Evolutionary conservation across 2,329 filamentous ascomycete genomes (phyloP).

Genomic region (Colletotrichum endophyticum): DNA sequence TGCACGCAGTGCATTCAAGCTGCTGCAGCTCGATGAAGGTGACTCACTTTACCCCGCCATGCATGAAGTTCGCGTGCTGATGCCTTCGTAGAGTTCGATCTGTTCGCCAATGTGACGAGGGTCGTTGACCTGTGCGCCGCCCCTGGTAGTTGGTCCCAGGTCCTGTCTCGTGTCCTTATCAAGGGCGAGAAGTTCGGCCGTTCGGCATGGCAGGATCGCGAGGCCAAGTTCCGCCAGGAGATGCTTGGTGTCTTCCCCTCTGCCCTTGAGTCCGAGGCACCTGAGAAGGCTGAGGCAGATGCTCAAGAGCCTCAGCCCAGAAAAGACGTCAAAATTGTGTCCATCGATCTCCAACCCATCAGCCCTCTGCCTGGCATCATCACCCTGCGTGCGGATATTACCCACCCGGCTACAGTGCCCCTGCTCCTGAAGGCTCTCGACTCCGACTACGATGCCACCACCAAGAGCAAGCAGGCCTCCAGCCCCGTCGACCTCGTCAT

Average conservation of each 20-base stretch:
- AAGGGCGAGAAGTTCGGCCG: conserved; percentile 91
- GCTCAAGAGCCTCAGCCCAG: conserved; percentile 46
- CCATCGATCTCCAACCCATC: conserved; percentile 96
- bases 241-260: conserved; percentile 58
- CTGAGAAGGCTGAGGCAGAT: background rate
- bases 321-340: conserved; percentile 87
- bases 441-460: conserved; percentile 62
- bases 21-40: conserved; percentile 91
- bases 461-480: conserved; percentile 57
- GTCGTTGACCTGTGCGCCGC: conserved; percentile 97
- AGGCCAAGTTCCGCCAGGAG: conserved; percentile 67
- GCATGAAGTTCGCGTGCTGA: background rate
- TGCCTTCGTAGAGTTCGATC: conserved; percentile 75
- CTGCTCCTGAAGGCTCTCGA: conserved; percentile 86
- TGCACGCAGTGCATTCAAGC: conserved; percentile 93
- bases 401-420: conserved; percentile 92
- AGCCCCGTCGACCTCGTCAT: conserved; percentile 92
- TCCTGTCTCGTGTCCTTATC: conserved; percentile 90
- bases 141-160: conserved; percentile 96
- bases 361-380: conserved; percentile 90
- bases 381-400: conserved; percentile 93
- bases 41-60: conserved; percentile 16
- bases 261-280: background rate
- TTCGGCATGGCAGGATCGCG: conserved; percentile 84
- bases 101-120: conserved; percentile 87